Conservation (phyloP, 2,329 filamentous ascomycete species). For the Hysterium pulicare region DNA sequence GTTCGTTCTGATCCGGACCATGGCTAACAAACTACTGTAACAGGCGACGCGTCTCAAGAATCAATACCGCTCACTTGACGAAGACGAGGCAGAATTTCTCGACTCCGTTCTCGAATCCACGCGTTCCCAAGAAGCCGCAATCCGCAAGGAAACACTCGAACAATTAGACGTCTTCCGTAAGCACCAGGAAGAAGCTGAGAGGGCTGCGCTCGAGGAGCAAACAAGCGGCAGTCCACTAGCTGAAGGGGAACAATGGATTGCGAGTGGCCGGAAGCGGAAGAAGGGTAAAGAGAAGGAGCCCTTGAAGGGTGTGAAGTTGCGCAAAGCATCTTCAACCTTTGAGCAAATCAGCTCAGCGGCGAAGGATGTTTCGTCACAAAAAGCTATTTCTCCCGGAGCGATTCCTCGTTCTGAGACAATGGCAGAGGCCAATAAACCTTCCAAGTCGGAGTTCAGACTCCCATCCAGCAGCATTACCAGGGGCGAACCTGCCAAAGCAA, state of each 20-base stretch:
- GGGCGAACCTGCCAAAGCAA: constrained; percentile 1
- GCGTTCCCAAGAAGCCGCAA: constrained; percentile 53
- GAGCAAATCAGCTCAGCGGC: constrained; percentile 7
- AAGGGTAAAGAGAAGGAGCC: constrained; percentile 39
- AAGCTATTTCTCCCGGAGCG: neutral
- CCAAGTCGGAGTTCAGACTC: neutral
- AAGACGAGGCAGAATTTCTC: constrained; percentile 75
- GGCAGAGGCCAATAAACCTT: neutral
- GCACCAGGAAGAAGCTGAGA: constrained; percentile 59
- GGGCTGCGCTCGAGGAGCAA: constrained; percentile 41
- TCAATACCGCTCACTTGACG: constrained; percentile 73
- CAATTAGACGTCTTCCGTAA: constrained; percentile 58
- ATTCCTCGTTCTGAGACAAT: no score
- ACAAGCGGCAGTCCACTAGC: constrained; percentile 23
- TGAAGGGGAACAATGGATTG: constrained; percentile 48
- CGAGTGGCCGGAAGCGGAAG: constrained; percentile 51
- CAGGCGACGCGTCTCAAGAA: constrained; percentile 62
- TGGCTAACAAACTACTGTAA: constrained; percentile 1
- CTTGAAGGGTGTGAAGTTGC: constrained; percentile 44
- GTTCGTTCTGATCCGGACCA: neutral
- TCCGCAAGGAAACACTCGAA: constrained; percentile 57
- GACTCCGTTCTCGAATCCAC: constrained; percentile 57
- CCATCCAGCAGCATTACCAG: neutral
- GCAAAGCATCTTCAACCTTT: constrained; percentile 30
- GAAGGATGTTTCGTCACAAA: constrained; percentile 1